Conservation (phyloP, 2,329 filamentous ascomycete genomes). For the Raffaelea deltoideospora region DNA sequence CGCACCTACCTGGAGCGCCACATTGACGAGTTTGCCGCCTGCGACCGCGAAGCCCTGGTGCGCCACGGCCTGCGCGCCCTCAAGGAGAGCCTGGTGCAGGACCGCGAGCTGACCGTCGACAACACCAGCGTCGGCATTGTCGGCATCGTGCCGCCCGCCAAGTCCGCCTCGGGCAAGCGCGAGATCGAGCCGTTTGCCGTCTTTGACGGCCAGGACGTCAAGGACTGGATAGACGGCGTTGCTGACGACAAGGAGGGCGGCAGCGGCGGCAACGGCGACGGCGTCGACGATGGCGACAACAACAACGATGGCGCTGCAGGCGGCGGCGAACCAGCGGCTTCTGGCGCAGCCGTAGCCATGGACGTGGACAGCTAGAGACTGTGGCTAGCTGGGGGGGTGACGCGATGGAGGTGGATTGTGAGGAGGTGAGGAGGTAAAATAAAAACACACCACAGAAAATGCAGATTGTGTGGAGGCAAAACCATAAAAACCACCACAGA, state of each 20-base stretch:
- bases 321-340: no score
- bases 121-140: conserved; percentile 89
- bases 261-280: conserved; percentile 25
- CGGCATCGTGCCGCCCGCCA: conserved; percentile 46
- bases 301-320: conserved; percentile 18
- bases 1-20: conserved; percentile 92
- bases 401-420: background rate
- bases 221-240: conserved; percentile 68
- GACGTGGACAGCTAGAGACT: conserved; percentile 23
- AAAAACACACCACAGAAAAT: background rate
- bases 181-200: conserved; percentile 70
- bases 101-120: conserved; percentile 93
- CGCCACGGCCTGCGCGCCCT: conserved; percentile 79
- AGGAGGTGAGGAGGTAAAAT: background rate
- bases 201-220: conserved; percentile 77
- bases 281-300: conserved; percentile 19
- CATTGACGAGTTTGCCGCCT: conserved; percentile 65
- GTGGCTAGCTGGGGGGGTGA: background rate
- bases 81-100: conserved; percentile 91
- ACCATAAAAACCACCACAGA: no score
- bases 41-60: conserved; percentile 71
- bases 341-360: no score
- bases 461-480: no score
- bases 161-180: conserved; percentile 33
- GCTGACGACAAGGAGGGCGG: conserved; percentile 37